Evolutionary conservation across 2,329 filamentous ascomycete genomes (phyloP), one percentile per base, ranked within the genome.

Genomic region (Neospermospora avenae): DNA sequence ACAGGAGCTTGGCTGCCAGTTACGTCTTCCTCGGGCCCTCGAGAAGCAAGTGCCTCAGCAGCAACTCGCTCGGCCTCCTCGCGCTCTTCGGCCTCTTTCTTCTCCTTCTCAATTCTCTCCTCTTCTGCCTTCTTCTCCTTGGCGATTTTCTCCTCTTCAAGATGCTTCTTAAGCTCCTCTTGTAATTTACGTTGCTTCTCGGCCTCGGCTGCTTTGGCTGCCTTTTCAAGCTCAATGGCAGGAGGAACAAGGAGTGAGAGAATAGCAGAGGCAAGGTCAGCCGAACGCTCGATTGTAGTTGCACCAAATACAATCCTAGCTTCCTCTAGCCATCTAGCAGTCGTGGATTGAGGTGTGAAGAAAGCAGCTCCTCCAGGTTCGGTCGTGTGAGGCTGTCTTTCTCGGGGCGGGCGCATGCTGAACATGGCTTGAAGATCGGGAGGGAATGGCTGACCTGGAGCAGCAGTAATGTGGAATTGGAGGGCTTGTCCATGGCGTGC

Each of bases 291-390:
- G 3, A 83, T 72, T 55, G 87, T 83, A 52, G 77, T 80, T 22
- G 79, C 76, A 25, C 90, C 89, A 74, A 95, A 98, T 0, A 98
- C 81, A 73, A 99, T 86, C 64, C 88, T 87, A 8, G 92, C 88
- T 74, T 98, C 96, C 71, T 97, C 91, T 71, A 90, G 85, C 88
- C 96, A 99, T 63, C 95, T 87, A 56, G 83, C 81, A 58, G 82
- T 79, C 1, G 95, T 98, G 8, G 84, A 80, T 39, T 85, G 84
- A 8, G 91, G 81, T 20, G 81, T 77, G 73, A 98, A 98, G 44
- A 67, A 70, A 4, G 67, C 63, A 44, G 67, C 65, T 55, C 59
- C 67, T 57, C 68, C 70, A 39, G 73, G 72, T 51, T 75, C 71
- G 25, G 61, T 58, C n/a, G 62, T 54, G 18, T 69, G 65, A 16